Base-by-base conservation (phyloP, 371 early-diverging fungal species). In the Zancudomyces culisetae region DNA sequence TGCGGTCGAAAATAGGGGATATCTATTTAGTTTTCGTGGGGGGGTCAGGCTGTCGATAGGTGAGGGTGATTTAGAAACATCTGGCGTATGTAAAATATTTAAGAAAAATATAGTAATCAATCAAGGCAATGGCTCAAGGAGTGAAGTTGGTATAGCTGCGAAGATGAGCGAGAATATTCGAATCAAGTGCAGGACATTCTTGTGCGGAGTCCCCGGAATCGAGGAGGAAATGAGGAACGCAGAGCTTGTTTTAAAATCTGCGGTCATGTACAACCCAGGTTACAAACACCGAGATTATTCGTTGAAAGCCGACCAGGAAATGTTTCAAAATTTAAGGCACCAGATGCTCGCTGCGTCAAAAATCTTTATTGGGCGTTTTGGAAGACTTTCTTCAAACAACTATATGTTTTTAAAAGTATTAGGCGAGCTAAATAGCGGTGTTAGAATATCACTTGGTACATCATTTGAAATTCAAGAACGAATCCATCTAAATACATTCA, bases 21-120 rank as follows among this genome's bases (percentile, higher is more conserved):
- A 65, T 35, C 50, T 69, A 48, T 59, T 70, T 23, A 70, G 62
- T 20, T 70, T 62, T 60, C 66, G 68, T 24, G 70, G 70, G 26
- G 70, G 59, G 2, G 68, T 69, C 28, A 56, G 70, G 20, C 41
- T 69, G 27, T 62, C 61, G 47, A 28, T 69, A 21, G 64, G 64
- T 51, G 70, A 66, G 42, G 68, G 65, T 0, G 29, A 39, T 18
- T 42, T 27, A 8, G 23, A 51, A n/a, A 23, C 26, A 10, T n/a
- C 52, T 24, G 45, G 42, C 3, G 30, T 28, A n/a, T 20, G 27
- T n/a, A 27, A 48, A 20, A 27, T n/a, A n/a, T 48, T 48, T 27
- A 48, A 26, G n/a, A 48, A 48, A 27, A 27, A 48, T 4, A 23
- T 27, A 23, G 48, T 48, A 10, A 27, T 48, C 24, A 27, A 48